Conservation (phyloP, 495 filamentous ascomycete genomes). For the Podospora pseudocomata region DNA sequence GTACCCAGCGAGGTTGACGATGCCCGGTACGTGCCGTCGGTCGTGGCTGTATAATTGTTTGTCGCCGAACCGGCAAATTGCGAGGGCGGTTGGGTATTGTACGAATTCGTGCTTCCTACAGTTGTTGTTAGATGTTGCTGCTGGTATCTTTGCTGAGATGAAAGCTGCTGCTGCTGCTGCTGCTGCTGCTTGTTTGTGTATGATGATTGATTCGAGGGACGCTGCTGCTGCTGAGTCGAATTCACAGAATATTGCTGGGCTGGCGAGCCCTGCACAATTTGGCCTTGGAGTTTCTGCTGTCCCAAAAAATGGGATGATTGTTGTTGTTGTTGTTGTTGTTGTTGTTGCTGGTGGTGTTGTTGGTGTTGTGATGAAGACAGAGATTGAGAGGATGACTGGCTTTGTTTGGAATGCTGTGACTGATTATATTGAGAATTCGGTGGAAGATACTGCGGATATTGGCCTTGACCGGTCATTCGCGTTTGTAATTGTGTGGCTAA, state of each 20-base stretch:
- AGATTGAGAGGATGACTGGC: conserved; percentile 12
- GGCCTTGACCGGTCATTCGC: conserved; percentile 18
- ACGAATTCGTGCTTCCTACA: conserved; percentile 35
- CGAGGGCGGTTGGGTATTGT: conserved; percentile 41
- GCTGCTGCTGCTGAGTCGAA: conserved; percentile 22
- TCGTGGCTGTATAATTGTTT: conserved; percentile 31
- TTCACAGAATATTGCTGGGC: conserved; percentile 26
- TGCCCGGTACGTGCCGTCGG: conserved; percentile 39
- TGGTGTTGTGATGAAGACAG: conserved; percentile 15
- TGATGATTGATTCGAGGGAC: conserved; percentile 23
- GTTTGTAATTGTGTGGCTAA: conserved; percentile 22
- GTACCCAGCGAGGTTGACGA: conserved; percentile 27
- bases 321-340: conserved; percentile 20
- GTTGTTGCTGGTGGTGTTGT: conserved; percentile 9
- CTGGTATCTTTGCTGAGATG: conserved; percentile 40
- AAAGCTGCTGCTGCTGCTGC: conserved; percentile 31
- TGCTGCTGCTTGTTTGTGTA: conserved; percentile 22
- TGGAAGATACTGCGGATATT: conserved; percentile 25
- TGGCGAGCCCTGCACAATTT: conserved; percentile 17
- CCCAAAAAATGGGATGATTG: conserved; percentile 23
- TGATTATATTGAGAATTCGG: conserved; percentile 21
- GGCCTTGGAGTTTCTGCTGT: conserved; percentile 24
- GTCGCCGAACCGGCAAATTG: conserved; percentile 42
- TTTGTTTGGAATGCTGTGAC: conserved; percentile 16
- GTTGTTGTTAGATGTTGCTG: conserved; percentile 38